phyloP scores from a whole-genome alignment of 2,329 filamentous ascomycete species.

The Alternaria viburni region DNA sequence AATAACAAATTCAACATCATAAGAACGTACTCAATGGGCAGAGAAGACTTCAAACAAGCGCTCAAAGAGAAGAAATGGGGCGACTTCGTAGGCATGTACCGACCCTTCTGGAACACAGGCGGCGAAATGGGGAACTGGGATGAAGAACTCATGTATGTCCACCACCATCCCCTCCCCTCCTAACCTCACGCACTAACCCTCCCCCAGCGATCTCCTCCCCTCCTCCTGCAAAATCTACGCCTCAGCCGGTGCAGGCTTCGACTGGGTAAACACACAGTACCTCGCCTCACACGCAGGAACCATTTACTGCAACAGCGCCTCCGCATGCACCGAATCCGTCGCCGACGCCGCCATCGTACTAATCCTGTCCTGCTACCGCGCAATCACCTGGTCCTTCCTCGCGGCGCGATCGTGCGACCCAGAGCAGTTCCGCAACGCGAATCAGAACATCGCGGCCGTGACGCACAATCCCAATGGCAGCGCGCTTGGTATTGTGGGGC shows the following conservation, averaged over 20 bases:
- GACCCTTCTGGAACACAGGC: conserved; percentile 69
- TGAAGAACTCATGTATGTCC: conserved; percentile 58
- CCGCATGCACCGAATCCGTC: conserved; percentile 73
- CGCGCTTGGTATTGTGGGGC: conserved; percentile 69
- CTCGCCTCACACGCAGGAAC: conserved; percentile 66
- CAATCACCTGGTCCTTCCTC: conserved; percentile 68
- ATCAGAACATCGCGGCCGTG: conserved; percentile 63
- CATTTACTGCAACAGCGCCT: conserved; percentile 75
- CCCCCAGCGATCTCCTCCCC: conserved; percentile 50
- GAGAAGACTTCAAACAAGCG: conserved; percentile 50
- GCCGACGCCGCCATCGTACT: conserved; percentile 74
- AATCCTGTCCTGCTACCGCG: conserved; percentile 72
- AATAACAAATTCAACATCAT: conserved; percentile 47
- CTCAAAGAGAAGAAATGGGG: conserved; percentile 50
- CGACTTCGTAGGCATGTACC: conserved; percentile 57
- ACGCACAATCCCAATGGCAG: conserved; percentile 69
- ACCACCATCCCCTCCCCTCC: background rate
- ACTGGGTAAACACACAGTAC: conserved; percentile 67
- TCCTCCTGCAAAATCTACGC: conserved; percentile 63
- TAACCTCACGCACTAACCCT: background rate
- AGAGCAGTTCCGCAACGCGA: conserved; percentile 62
- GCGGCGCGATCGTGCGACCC: conserved; percentile 59
- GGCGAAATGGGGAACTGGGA: conserved; percentile 71
- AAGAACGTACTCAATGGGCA: conserved; percentile 47
- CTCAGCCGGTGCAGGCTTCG: conserved; percentile 67